Evolutionary conservation across 192 early-diverging fungal species (phyloP).

Genomic region (Backusella westeae): DNA sequence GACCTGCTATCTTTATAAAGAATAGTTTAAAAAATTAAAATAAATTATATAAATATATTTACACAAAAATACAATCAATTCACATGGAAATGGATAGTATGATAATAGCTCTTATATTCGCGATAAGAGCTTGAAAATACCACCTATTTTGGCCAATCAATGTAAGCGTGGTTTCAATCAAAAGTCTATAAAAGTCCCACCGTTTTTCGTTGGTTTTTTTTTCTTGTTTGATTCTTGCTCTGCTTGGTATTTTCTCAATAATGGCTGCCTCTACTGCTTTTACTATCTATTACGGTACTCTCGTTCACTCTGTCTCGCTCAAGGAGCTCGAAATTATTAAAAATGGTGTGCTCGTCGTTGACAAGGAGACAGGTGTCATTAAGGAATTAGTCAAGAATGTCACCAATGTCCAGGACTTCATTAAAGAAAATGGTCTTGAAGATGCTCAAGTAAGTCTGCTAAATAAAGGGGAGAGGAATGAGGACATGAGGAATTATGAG

Average conservation of each 20-base stretch:
- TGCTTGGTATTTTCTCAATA: constrained; percentile 5
- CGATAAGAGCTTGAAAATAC: background rate
- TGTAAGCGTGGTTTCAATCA: background rate
- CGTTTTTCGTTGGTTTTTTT: background rate
- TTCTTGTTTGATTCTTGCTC: background rate
- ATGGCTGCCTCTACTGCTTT: background rate
- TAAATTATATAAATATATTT: background rate
- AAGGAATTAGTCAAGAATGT: constrained; percentile 54
- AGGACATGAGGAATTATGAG: too few species aligned
- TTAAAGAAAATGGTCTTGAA: background rate
- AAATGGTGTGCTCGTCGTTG: constrained; percentile 66
- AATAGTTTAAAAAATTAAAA: background rate
- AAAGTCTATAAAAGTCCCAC: background rate
- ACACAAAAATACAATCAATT: background rate
- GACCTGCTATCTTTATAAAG: constrained; percentile 22
- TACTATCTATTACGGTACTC: constrained; percentile 29
- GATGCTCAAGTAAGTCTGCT: constrained; percentile 12
- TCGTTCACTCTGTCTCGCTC: constrained; percentile 31
- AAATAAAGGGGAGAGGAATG: background rate
- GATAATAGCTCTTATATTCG: background rate
- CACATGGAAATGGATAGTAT: background rate
- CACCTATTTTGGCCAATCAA: background rate
- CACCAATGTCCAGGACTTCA: constrained; percentile 27
- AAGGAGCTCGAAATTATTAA: constrained; percentile 64
- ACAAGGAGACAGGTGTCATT: constrained; percentile 61